Conservation (phyloP, 202 grass and related monocot genomes). For the Panicum virgatum region DNA sequence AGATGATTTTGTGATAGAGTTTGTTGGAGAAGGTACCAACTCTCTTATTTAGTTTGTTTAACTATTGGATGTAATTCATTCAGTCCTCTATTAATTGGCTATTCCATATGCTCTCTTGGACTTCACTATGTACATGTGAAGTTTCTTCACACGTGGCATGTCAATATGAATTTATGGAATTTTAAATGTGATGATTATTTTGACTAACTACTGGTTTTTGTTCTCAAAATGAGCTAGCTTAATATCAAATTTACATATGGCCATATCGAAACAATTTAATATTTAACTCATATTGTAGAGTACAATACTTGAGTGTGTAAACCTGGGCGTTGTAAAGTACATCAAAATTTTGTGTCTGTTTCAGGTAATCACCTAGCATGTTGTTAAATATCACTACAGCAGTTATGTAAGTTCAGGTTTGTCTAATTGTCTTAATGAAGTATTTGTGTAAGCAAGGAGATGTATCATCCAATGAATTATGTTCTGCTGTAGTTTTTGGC, state of each 20-base stretch:
- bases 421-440: background rate
- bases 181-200: background rate
- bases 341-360: background rate
- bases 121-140: background rate
- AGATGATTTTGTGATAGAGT: slow-evolving; percentile 93
- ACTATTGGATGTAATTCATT: background rate
- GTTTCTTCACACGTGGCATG: background rate
- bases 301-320: background rate
- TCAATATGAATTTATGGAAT: background rate
- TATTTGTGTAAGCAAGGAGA: background rate
- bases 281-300: background rate
- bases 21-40: slow-evolving; percentile 90
- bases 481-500: background rate
- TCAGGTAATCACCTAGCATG: background rate
- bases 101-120: background rate
- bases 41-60: slow-evolving; percentile 11
- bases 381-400: too few species aligned
- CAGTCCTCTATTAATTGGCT: background rate
- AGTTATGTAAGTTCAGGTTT: too few species aligned
- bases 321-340: background rate
- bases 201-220: background rate
- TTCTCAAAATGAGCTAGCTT: slow-evolving; percentile 5
- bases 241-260: background rate
- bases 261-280: background rate
- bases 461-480: background rate